A percentile compares a stretch with the other conserved stretches of the same genome.
Evolutionary conservation across 495 filamentous ascomycete genomes (phyloP).

Genomic region (Talaromyces adpressus): DNA sequence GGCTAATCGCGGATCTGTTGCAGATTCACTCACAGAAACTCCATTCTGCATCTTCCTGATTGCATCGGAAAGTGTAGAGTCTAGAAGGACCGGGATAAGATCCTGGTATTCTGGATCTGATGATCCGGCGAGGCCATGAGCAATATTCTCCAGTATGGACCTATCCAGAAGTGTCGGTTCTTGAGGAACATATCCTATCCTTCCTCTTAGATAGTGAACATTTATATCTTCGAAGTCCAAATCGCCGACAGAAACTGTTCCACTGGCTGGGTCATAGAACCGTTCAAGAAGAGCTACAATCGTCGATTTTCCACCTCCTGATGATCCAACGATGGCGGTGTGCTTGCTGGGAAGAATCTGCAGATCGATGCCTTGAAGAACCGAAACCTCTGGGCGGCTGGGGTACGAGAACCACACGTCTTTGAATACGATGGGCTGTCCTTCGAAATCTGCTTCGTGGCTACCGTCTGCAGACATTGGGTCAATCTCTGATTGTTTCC

Average conservation of each 20-base stretch:
- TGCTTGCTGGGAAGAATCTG: slow-evolving; percentile 36
- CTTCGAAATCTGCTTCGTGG: slow-evolving; percentile 11
- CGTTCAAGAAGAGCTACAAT: slow-evolving; percentile 57
- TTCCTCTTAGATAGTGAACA: slow-evolving; percentile 38
- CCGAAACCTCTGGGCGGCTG: slow-evolving; percentile 28
- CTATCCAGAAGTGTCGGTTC: slow-evolving; percentile 61
- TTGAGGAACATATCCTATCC: slow-evolving; percentile 46
- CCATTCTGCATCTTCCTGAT: not conserved
- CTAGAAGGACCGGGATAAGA: not conserved
- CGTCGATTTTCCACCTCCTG: slow-evolving; percentile 58
- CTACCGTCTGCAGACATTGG: slow-evolving; percentile 22
- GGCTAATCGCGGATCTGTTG: slow-evolving; percentile 2
- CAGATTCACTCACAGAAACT: slow-evolving; percentile 12
- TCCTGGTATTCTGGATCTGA: slow-evolving; percentile 23
- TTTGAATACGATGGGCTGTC: slow-evolving; percentile 40
- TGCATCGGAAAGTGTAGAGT: not conserved
- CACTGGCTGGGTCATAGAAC: slow-evolving; percentile 44
- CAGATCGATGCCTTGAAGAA: slow-evolving; percentile 35
- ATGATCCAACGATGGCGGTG: slow-evolving; percentile 51
- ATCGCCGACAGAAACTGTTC: slow-evolving; percentile 37
- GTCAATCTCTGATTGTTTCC: slow-evolving; percentile 28
- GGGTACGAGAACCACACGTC: slow-evolving; percentile 58
- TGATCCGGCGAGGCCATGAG: slow-evolving; percentile 52
- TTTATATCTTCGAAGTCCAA: slow-evolving; percentile 42
- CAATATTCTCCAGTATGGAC: slow-evolving; percentile 57